Conservation (phyloP, 1,139 yeast species). For the Sugiyamaella grinbergsii region DNA sequence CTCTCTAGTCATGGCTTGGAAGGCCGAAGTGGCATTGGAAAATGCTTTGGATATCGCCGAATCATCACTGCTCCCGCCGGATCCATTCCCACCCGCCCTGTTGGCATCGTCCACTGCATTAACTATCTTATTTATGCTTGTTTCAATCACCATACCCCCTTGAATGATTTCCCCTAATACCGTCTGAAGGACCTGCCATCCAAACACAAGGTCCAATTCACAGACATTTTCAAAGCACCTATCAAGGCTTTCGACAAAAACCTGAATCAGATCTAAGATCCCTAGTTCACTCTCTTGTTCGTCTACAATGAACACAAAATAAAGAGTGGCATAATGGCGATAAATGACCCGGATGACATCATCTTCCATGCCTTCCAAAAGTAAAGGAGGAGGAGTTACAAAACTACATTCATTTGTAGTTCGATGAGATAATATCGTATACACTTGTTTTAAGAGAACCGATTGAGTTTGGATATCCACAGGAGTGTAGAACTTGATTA, state of each 20-base stretch:
- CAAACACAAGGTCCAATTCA: conserved; percentile 91
- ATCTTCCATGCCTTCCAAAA: conserved; percentile 50
- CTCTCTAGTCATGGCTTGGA: conserved; percentile 51
- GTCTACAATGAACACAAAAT: conserved; percentile 93
- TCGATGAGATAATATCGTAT: conserved; percentile 67
- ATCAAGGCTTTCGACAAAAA: conserved; percentile 92
- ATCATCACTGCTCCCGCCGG: conserved; percentile 19
- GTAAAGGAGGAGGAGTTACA: conserved; percentile 73
- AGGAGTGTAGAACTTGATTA: conserved; percentile 90
- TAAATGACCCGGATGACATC: conserved; percentile 88
- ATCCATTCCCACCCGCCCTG: conserved; percentile 33
- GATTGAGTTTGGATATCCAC: conserved; percentile 79
- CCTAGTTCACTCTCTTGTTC: conserved; percentile 95
- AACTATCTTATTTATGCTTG: conserved; percentile 81
- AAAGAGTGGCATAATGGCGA: conserved; percentile 91
- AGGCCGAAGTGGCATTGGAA: conserved; percentile 46
- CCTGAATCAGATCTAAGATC: conserved; percentile 89
- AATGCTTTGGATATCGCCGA: conserved; percentile 40
- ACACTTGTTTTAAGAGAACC: conserved; percentile 70
- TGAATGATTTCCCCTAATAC: conserved; percentile 86
- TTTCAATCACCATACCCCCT: conserved; percentile 99
- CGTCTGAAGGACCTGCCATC: conserved; percentile 95
- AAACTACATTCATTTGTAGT: conserved; percentile 77
- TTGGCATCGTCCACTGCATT: conserved; percentile 55
- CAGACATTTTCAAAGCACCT: conserved; percentile 92